phyloP scores from a whole-genome alignment of 2,329 filamentous ascomycete species.

The Talaromyces pinophilus region DNA sequence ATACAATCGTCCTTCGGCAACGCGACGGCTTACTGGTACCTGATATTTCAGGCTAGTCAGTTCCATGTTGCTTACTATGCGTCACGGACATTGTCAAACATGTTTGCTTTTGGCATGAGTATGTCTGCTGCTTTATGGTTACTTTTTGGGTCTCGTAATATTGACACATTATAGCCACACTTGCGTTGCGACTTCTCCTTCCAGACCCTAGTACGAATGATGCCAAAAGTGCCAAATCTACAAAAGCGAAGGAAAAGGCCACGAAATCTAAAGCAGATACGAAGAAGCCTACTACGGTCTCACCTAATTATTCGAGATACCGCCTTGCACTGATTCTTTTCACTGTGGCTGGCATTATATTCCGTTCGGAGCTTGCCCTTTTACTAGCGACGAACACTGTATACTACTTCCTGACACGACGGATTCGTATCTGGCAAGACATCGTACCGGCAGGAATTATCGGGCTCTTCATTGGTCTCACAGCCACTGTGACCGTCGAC shows the following conservation, averaged over 20 bases:
- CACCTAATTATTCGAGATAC: slow-evolving; percentile 49
- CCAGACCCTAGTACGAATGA: slow-evolving; percentile 39
- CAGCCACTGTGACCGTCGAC: slow-evolving; percentile 73
- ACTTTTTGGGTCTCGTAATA: neutral
- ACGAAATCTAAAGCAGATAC: neutral
- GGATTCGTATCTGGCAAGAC: slow-evolving; percentile 53
- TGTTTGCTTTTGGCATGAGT: slow-evolving; percentile 91
- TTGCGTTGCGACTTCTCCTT: slow-evolving; percentile 52
- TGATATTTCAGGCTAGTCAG: slow-evolving; percentile 74
- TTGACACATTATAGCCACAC: slow-evolving; percentile 34
- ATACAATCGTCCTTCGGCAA: slow-evolving; percentile 69
- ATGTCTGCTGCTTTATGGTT: slow-evolving; percentile 39
- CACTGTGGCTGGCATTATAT: slow-evolving; percentile 77
- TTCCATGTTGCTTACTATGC: slow-evolving; percentile 95
- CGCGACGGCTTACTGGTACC: slow-evolving; percentile 74
- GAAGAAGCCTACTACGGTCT: neutral
- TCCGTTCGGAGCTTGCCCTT: slow-evolving; percentile 85
- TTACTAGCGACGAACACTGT: slow-evolving; percentile 69
- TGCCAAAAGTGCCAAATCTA: neutral
- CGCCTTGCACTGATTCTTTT: slow-evolving; percentile 71
- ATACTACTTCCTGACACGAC: slow-evolving; percentile 61
- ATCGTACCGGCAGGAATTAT: slow-evolving; percentile 67
- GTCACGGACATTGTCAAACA: slow-evolving; percentile 88
- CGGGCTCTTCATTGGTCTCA: slow-evolving; percentile 67
- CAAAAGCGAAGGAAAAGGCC: neutral